Evolutionary conservation across 1,284 basidiomycete species (phyloP).

Genomic region (Coniophora puteana): DNA sequence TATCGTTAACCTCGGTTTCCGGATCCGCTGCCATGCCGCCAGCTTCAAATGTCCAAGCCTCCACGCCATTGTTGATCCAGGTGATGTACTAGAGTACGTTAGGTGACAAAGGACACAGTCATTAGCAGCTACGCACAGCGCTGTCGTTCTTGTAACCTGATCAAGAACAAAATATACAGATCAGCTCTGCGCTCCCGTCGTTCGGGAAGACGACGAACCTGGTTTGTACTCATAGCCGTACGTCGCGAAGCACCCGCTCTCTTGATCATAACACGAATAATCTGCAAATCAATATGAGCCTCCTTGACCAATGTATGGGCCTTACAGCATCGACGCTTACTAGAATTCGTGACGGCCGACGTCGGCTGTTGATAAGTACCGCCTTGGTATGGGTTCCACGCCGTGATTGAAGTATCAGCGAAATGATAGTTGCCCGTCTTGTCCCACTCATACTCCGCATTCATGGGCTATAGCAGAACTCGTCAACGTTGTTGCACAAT

Average conservation of each 20-base stretch:
- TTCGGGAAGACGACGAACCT: constrained; percentile 46
- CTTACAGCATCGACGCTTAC: constrained; percentile 24
- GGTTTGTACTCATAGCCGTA: constrained; percentile 56
- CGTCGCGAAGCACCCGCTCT: constrained; percentile 39
- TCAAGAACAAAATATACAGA: constrained; percentile 63
- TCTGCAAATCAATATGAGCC: constrained; percentile 35
- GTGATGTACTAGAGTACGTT: constrained; percentile 51
- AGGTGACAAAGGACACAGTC: constrained; percentile 47
- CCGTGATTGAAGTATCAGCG: constrained; percentile 42
- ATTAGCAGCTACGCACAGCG: constrained; percentile 31
- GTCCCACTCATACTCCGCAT: constrained; percentile 38
- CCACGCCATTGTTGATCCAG: constrained; percentile 58
- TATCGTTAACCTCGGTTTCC: constrained; percentile 50
- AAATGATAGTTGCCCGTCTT: constrained; percentile 44
- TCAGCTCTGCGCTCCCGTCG: constrained; percentile 53
- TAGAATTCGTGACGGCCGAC: constrained; percentile 44
- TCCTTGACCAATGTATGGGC: constrained; percentile 20
- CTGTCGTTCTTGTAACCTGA: constrained; percentile 37
- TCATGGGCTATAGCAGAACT: constrained; percentile 37
- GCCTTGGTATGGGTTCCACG: constrained; percentile 52
- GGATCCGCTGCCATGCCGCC: constrained; percentile 61
- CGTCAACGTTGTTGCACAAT: neutral
- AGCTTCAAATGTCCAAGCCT: constrained; percentile 64
- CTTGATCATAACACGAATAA: constrained; percentile 47
- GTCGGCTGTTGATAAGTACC: constrained; percentile 60